Percentiles rank a stretch among this genome's conserved stretches.
Evolutionary conservation across 257 asterid species (phyloP).

Genomic region (Ehretia macrophylla): DNA sequence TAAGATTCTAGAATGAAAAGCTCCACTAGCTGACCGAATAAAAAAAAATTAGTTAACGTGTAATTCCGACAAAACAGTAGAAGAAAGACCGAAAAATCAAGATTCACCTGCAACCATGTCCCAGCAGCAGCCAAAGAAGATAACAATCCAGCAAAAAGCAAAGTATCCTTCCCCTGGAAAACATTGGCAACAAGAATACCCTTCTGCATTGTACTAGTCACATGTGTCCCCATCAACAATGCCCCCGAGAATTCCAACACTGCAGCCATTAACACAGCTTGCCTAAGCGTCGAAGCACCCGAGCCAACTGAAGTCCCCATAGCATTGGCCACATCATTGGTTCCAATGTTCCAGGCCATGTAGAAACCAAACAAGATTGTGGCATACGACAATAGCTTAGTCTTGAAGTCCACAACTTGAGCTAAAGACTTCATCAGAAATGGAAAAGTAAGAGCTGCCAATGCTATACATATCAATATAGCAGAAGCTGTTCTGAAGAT

Average conservation of each 20-base stretch:
- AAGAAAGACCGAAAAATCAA: too few relatives aligned
- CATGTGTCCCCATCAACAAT: slow-evolving; percentile 84
- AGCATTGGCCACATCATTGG: slow-evolving; percentile 94
- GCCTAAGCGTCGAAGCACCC: slow-evolving; percentile 75
- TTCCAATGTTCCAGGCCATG: slow-evolving; percentile 99
- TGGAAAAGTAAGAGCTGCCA: slow-evolving; percentile 66
- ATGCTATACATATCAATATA: slow-evolving; percentile 62
- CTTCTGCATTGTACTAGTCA: slow-evolving; percentile 94
- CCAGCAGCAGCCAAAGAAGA: slow-evolving; percentile 98
- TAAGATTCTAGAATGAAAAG: too few relatives aligned
- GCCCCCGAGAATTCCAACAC: slow-evolving; percentile 94
- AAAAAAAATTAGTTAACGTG: too few relatives aligned
- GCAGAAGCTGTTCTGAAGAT: slow-evolving; percentile 72
- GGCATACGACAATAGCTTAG: slow-evolving; percentile 47
- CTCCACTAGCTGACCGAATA: too few relatives aligned
- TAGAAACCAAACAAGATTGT: slow-evolving; percentile 81
- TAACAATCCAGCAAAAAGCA: slow-evolving; percentile 85
- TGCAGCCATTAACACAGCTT: slow-evolving; percentile 79
- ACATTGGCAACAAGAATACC: slow-evolving; percentile 83
- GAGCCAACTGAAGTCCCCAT: slow-evolving; percentile 99
- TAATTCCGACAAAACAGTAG: too few relatives aligned
- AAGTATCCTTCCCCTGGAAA: slow-evolving; percentile 74
- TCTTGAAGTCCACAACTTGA: slow-evolving; percentile 49
- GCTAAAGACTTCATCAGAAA: slow-evolving; percentile 66
- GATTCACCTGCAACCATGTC: slow-evolving; percentile 85